Conservation (phyloP, 176 grass and related monocot species). For the Triticum aestivum region DNA sequence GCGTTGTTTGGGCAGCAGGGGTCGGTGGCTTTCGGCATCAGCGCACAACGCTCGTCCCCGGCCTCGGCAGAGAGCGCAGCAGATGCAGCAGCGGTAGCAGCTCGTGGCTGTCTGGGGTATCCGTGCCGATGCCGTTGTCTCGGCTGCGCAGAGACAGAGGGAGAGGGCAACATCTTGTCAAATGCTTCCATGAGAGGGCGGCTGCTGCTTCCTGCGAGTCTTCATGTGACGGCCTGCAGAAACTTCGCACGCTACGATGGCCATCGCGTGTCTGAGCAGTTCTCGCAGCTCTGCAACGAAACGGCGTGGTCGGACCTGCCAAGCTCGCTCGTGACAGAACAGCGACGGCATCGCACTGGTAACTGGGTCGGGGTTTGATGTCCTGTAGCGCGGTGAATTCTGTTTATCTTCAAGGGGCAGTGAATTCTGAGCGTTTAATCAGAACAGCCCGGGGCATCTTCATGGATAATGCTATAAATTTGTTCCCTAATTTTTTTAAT, state of each 20-base stretch:
- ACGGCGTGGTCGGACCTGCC: background rate
- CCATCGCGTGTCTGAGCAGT: background rate
- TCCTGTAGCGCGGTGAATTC: background rate
- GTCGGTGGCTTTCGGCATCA: constrained; percentile 29
- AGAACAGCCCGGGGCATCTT: background rate
- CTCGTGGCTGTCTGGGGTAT: background rate
- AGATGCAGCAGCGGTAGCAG: background rate
- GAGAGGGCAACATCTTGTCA: background rate
- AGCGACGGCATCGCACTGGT: background rate
- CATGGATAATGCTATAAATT: too few relatives aligned
- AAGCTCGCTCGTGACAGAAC: constrained; percentile 16
- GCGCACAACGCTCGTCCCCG: constrained; percentile 3
- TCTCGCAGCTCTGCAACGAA: background rate
- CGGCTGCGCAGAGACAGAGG: background rate
- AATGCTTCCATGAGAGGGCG: background rate
- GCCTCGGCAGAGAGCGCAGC: background rate
- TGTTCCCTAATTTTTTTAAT: too few relatives aligned
- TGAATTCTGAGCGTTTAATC: background rate
- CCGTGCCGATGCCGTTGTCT: background rate
- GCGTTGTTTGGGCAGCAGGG: background rate
- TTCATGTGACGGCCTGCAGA: background rate
- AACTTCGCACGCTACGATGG: background rate
- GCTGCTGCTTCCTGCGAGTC: background rate
- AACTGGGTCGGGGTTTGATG: background rate
- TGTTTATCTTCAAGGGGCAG: background rate